Evolutionary conservation across 1,139 yeast genomes (phyloP), one percentile per base, ranked within the genome.

Genomic region (Yamadazyma oceani): DNA sequence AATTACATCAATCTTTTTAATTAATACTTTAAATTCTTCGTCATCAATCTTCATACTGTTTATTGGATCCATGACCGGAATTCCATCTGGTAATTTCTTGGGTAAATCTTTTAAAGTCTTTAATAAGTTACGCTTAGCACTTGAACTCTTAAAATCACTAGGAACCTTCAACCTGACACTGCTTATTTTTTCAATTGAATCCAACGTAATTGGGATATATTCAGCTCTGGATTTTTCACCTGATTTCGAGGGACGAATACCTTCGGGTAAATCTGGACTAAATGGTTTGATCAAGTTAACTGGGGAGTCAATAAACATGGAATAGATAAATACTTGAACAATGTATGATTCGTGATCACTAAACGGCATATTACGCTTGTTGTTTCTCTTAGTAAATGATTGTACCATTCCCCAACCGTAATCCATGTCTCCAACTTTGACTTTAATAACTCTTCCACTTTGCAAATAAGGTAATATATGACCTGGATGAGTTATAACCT

Each of bases 351-450:
- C 95, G 58, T 90, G 96, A 47, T 86, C 95, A 11, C 82, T 69
- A 52, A 63, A 82, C 11, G 68, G 64, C 43, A 71, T 75, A 43
- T 74, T 73, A 54, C 82, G 71, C 55, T 79, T 82, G 50, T 71
- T 76, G 19, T 64, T 66, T 59, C 97, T 76, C 60, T 88, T 89
- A 34, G 76, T 72, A 52, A 82, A 86, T 27, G 81, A 78, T 7
- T 87, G 82, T 15, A 90, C 92, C 59, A 87, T 85, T 39, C 92
- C 97, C 98, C 98, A 94, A 9, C 96, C 97, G 57, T 89, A 94
- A 47, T 89, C 86, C 45, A 63, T 54, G 12, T 66, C 69, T 12
- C 75, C 76, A 29, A 81, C 67, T 40, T 74, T 74, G 14, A 94
- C 78, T 50, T 82, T 80, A 32, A 90, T 66, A 41, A 94, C 74